phyloP scores from a whole-genome alignment of 2,329 filamentous ascomycete species.

The Diplodia seriata region DNA sequence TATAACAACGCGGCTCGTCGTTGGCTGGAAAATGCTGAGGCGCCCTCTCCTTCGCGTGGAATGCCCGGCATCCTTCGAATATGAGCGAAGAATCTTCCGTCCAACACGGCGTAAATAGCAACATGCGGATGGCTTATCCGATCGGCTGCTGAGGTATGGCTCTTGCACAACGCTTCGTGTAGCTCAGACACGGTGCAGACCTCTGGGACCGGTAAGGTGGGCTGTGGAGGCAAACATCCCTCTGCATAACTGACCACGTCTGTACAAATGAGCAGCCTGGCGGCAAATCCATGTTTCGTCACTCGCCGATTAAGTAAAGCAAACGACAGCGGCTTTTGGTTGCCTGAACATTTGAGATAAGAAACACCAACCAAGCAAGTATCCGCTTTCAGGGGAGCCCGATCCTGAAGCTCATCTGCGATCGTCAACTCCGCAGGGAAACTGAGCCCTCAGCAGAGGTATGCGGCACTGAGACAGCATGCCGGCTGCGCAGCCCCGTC shows the following conservation, averaged over 20 bases:
- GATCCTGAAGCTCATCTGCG: constrained; percentile 9
- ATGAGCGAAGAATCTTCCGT: constrained; percentile 2
- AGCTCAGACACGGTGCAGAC: constrained; percentile 8
- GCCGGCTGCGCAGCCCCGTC: neutral
- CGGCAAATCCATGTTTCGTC: constrained; percentile 23
- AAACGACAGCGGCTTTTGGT: constrained; percentile 21
- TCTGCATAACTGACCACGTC: constrained; percentile 18
- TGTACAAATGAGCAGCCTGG: constrained; percentile 16
- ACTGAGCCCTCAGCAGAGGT: neutral
- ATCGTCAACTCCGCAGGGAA: neutral
- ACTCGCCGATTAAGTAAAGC: constrained; percentile 24
- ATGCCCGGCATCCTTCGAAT: neutral
- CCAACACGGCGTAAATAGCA: neutral
- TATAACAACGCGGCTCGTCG: constrained; percentile 1
- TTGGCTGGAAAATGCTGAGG: neutral
- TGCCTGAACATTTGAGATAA: constrained; percentile 27
- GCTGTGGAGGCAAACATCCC: constrained; percentile 19
- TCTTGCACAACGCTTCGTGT: constrained; percentile 15
- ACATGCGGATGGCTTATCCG: neutral
- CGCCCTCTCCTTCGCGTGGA: neutral
- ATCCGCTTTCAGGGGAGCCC: constrained; percentile 1
- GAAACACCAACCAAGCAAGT: constrained; percentile 12
- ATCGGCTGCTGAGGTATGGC: neutral
- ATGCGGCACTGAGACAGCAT: constrained; percentile 23
- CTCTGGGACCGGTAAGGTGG: constrained; percentile 9